Percentiles rank a stretch among this genome's conserved stretches.
phyloP scores from a whole-genome alignment of 768 basidiomycete species.

The Collybia sordida region DNA sequence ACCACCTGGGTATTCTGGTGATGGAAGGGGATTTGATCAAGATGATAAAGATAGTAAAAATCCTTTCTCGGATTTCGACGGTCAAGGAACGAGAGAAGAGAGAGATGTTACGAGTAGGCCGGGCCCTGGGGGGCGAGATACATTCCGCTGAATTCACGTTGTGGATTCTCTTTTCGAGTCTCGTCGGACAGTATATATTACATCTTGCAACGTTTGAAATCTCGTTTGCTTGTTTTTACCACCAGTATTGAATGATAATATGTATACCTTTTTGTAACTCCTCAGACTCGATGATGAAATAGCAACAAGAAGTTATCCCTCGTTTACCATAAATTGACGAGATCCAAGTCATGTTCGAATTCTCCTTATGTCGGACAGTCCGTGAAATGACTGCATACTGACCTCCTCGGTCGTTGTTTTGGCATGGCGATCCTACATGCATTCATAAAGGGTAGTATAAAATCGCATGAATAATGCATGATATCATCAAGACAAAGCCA shows the following conservation, averaged over 20 bases:
- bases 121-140: slow-evolving; percentile 30
- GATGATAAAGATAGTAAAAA: slow-evolving; percentile 44
- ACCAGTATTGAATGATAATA: neutral
- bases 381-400: neutral
- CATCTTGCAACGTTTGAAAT: neutral
- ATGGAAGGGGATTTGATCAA: slow-evolving; percentile 22
- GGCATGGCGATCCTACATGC: slow-evolving; percentile 21
- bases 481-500: slow-evolving; percentile 8
- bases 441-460: slow-evolving; percentile 20
- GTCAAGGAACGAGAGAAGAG: slow-evolving; percentile 26
- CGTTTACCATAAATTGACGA: too few species aligned
- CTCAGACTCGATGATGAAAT: too few species aligned
- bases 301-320: too few species aligned
- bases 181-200: neutral
- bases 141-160: slow-evolving; percentile 16
- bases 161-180: neutral
- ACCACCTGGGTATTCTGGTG: slow-evolving; percentile 49
- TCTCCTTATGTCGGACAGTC: neutral
- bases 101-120: slow-evolving; percentile 44
- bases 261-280: neutral
- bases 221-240: neutral
- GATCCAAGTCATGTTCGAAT: too few species aligned
- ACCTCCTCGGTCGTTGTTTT: slow-evolving; percentile 19
- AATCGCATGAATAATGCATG: slow-evolving; percentile 16
- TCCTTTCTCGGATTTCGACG: slow-evolving; percentile 57